Conservation (phyloP, 2,329 filamentous ascomycete species). For the Xylariales sp. region DNA sequence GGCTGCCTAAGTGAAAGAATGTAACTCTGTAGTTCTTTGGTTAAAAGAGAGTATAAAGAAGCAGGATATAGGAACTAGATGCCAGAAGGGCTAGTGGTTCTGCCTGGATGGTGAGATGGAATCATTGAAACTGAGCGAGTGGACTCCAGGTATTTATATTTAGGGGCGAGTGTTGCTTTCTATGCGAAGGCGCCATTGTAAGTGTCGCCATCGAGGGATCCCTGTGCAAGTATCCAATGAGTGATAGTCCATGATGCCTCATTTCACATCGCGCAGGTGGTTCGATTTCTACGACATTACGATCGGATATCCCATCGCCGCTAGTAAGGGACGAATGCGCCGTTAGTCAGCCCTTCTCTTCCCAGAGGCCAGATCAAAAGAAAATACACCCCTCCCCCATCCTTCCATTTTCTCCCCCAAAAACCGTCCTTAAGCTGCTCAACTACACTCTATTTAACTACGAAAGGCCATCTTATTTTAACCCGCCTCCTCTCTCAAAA, state of each 20-base stretch:
- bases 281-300: constrained; percentile 19
- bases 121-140: not conserved
- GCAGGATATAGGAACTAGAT: not conserved
- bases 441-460: no score
- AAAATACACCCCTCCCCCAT: constrained; percentile 16
- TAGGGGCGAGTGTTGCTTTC: not conserved
- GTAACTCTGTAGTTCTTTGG: constrained; percentile 21
- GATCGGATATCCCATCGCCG: constrained; percentile 13
- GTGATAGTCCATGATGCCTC: constrained; percentile 15
- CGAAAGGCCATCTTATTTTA: no score
- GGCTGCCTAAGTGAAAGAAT: constrained; percentile 16
- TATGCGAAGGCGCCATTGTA: not conserved
- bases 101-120: constrained; percentile 6
- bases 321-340: constrained; percentile 20
- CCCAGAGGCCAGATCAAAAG: constrained; percentile 14
- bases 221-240: constrained; percentile 5
- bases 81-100: constrained; percentile 5
- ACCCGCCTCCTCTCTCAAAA: no score
- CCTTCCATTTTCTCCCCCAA: not conserved
- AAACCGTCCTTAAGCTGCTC: not conserved
- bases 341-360: constrained; percentile 8
- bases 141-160: constrained; percentile 28
- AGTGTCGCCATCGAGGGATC: constrained; percentile 12
- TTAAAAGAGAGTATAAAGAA: constrained; percentile 10
- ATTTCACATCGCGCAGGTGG: constrained; percentile 14